Evolutionary conservation across 495 filamentous ascomycete genomes (phyloP), one percentile per base, ranked within the genome.

Genomic region (Ascobolus immersus): DNA sequence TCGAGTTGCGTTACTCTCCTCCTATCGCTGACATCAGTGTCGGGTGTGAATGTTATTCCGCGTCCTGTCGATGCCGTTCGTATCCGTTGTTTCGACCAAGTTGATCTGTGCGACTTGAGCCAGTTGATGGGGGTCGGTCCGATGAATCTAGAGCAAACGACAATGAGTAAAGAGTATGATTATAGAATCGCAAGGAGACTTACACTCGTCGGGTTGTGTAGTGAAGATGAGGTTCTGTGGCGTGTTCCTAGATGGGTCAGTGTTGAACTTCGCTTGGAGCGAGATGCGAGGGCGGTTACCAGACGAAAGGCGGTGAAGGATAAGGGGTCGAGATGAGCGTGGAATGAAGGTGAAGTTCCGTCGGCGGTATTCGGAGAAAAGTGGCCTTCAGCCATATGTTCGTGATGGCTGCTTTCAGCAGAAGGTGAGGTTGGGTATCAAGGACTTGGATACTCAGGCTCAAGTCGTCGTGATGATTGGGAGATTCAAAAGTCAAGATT

Each of bases 161-260:
- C 8, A 10, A 32, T n/a, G 5, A 17, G 17, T 2, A 18, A 13
- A 17, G 14, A 30, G 12, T n/a, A 10, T 26, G n/a, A n/a, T 9
- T 13, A 15, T 12, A 7, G 28, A 10, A 13, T 9, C 9, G 12
- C 5, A 18, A 21, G 17, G 18, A 17, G 30, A 32, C 42, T 41
- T 35, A 49, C 45, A 49, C 37, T 27, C 46, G 38, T 23, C 47
- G 36, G 12, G 37, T 45, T 11, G 47, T 50, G 18, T 45, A 8
- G 27, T 50, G 46, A n/a, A 50, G 34, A 29, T 50, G 47, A 15
- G 33, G 24, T 26, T 42, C 42, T 23, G 38, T 50, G 30, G 36
- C 47, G 32, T 50, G 47, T 20, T 50, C 42, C 46, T 49, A 17
- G 17, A n/a, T n/a, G n/a, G n/a, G n/a, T n/a, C n/a, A n/a, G n/a